These are phyloP conservation scores for Trichoderma gracile DNA, from an alignment of 2,329 filamentous ascomycete genomes.

Conservation along the genomic window DNA sequence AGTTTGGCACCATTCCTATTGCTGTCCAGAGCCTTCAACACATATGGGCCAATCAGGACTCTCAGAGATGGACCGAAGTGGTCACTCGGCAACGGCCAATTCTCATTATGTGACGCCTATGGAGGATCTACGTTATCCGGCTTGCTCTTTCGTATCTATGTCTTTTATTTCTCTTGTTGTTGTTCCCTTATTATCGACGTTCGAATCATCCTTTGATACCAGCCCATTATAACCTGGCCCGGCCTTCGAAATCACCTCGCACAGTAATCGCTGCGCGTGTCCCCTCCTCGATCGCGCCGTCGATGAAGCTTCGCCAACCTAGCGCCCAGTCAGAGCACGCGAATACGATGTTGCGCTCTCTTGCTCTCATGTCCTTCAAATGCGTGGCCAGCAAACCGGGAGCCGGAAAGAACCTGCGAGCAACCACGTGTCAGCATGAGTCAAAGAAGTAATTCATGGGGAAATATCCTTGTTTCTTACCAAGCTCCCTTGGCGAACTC, in stretches of 20 bases:
- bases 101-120: slow-evolving; percentile 8
- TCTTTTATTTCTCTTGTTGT: not conserved
- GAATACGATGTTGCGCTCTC: slow-evolving; percentile 12
- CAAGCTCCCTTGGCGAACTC: slow-evolving; percentile 21
- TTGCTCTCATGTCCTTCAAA: slow-evolving; percentile 19
- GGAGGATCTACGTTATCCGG: not conserved
- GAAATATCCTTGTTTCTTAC: not conserved
- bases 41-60: slow-evolving; percentile 13
- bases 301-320: slow-evolving; percentile 21
- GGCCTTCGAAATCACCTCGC: slow-evolving; percentile 2
- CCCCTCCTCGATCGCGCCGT: slow-evolving; percentile 20
- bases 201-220: not conserved
- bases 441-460: not conserved
- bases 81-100: slow-evolving; percentile 20
- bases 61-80: slow-evolving; percentile 21
- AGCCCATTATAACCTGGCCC: not conserved
- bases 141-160: not conserved
- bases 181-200: not conserved
- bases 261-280: slow-evolving; percentile 16
- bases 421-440: not conserved
- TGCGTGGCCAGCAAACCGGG: slow-evolving; percentile 13
- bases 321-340: slow-evolving; percentile 19
- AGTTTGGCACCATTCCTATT: slow-evolving; percentile 20
- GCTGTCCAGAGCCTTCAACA: slow-evolving; percentile 15
- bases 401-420: slow-evolving; percentile 13